These are phyloP conservation scores for Metarhizium album DNA, from an alignment of 2,329 filamentous ascomycete genomes.

Conservation along the genomic window DNA sequence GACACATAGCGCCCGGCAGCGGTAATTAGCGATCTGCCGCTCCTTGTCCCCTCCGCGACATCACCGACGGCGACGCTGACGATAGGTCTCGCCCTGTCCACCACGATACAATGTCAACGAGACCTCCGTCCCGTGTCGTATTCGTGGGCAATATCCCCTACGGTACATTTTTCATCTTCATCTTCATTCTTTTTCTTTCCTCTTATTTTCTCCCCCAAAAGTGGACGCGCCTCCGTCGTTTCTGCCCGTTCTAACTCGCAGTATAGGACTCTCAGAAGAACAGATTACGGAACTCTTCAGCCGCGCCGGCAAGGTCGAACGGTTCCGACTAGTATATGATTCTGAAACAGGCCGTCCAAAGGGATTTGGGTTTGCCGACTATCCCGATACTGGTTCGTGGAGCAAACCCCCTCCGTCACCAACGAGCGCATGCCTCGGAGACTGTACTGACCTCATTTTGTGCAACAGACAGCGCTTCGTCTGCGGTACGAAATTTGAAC, in stretches of 20 bases:
- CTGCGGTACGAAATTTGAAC: slow-evolving; percentile 89
- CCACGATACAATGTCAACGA: slow-evolving; percentile 47
- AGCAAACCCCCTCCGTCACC: neutral
- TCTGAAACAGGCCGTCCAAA: slow-evolving; percentile 90
- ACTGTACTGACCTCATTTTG: neutral
- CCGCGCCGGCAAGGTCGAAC: slow-evolving; percentile 79
- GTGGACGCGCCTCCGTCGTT: neutral
- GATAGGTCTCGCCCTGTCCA: neutral
- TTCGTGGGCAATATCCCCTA: slow-evolving; percentile 85
- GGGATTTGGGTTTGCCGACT: slow-evolving; percentile 94
- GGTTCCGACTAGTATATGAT: slow-evolving; percentile 90
- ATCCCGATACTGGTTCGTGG: slow-evolving; percentile 68
- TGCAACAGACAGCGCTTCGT: slow-evolving; percentile 64
- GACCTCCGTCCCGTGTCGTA: slow-evolving; percentile 67
- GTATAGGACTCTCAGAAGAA: slow-evolving; percentile 83
- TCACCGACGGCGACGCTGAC: neutral
- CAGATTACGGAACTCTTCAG: slow-evolving; percentile 92
- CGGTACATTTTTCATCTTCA: too few species aligned
- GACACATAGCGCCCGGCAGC: neutral
- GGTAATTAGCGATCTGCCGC: neutral
- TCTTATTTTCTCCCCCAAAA: too few species aligned
- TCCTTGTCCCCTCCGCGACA: neutral
- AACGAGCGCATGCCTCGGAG: neutral
- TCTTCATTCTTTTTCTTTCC: too few species aligned
- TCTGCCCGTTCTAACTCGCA: slow-evolving; percentile 11